These are phyloP conservation scores for Yamagishiella unicocca DNA, from an alignment of 139 green algal genomes.

Conservation along the genomic window DNA sequence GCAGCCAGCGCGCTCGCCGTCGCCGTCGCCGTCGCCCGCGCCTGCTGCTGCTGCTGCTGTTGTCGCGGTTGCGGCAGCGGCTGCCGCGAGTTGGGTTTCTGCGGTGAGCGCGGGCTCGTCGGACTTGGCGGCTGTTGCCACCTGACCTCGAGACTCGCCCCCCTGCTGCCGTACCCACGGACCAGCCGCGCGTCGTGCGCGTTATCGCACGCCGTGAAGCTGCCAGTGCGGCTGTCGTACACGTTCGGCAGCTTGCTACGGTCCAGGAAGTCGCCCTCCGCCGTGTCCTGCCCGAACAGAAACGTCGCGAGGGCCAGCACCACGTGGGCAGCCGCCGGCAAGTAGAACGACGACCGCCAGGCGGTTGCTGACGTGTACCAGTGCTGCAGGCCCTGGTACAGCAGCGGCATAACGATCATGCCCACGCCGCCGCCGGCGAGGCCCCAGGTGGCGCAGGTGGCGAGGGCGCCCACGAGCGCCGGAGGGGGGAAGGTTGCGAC, in stretches of 20 bases:
- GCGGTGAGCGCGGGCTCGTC: too few species aligned
- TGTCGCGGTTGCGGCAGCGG: too few species aligned
- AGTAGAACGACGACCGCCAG: constrained; percentile 88
- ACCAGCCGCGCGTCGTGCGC: too few species aligned
- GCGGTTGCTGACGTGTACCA: constrained; percentile 45
- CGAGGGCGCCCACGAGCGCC: neutral
- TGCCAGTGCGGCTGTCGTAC: too few species aligned
- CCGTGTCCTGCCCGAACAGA: constrained; percentile 76
- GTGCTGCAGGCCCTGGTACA: neutral
- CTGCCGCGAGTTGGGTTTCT: too few species aligned
- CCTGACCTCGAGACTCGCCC: too few species aligned
- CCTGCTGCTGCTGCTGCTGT: too few species aligned
- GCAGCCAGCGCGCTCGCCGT: too few species aligned
- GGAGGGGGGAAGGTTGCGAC: neutral
- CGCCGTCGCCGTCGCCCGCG: too few species aligned
- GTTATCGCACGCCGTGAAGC: too few species aligned
- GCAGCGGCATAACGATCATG: constrained; percentile 89
- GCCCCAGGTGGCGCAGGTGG: constrained; percentile 78
- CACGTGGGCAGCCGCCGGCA: constrained; percentile 82
- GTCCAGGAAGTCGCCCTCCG: constrained; percentile 37
- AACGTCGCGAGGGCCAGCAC: constrained; percentile 74
- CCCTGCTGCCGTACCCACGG: too few species aligned
- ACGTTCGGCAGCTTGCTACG: neutral
- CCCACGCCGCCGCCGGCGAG: constrained; percentile 88
- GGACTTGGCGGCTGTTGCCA: too few species aligned